phyloP scores from a whole-genome alignment of 345 rosid species.

The Lenwebbia sp. region DNA sequence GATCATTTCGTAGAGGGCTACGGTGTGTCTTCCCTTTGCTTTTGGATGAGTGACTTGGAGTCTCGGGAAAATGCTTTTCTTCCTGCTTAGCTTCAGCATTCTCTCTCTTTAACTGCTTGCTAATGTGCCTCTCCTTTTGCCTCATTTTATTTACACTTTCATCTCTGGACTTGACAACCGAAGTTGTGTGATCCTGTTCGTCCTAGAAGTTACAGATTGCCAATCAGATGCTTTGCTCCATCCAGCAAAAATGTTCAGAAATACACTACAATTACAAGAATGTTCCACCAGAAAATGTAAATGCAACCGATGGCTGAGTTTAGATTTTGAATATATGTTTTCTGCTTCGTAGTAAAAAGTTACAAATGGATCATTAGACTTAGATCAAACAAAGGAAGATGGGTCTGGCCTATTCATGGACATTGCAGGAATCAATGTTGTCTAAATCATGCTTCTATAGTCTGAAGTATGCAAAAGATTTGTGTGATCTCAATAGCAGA shows the following conservation, averaged over 20 bases:
- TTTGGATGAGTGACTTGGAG: not conserved
- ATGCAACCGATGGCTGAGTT: not conserved
- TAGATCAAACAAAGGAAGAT: not conserved
- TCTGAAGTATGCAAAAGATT: not conserved
- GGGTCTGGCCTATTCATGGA: not conserved
- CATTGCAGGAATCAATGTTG: not conserved
- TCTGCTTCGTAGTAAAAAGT: not conserved
- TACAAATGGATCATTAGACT: not conserved
- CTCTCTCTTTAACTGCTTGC: not conserved
- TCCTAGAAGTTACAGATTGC: constrained; percentile 5
- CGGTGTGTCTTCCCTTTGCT: constrained; percentile 10
- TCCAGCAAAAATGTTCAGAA: not conserved
- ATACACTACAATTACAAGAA: not conserved
- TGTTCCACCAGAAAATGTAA: not conserved
- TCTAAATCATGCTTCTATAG: not conserved
- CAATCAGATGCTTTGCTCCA: not conserved
- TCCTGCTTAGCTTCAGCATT: not conserved
- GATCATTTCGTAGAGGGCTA: constrained; percentile 16
- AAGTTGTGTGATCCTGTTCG: constrained; percentile 3
- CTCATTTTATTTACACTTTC: not conserved
- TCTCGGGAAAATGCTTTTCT: not conserved
- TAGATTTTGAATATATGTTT: not conserved
- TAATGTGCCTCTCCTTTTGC: not conserved
- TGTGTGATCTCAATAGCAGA: not conserved
- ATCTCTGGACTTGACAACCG: not conserved